Conservation (phyloP, 23 red algal species). For the Gracilaria vermiculophylla region DNA sequence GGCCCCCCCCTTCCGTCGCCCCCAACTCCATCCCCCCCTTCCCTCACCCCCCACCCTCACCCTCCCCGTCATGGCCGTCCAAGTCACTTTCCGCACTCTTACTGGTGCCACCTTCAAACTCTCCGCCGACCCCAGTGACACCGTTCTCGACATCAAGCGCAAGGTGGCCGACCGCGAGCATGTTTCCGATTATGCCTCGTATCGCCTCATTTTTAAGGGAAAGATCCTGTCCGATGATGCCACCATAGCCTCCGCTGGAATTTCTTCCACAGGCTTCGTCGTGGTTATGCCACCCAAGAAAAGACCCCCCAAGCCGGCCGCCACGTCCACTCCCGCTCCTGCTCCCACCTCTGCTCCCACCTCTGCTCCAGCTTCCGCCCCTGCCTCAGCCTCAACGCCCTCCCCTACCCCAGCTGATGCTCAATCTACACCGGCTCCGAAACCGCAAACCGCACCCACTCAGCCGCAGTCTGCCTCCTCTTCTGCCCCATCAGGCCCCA, state of each 20-base stretch:
- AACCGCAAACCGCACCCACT: neutral
- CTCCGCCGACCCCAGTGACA: constrained; percentile 48
- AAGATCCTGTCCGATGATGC: constrained; percentile 76
- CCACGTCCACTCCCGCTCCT: constrained; percentile 16
- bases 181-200: constrained; percentile 45
- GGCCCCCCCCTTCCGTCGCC: too few relatives aligned
- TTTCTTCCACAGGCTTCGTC: constrained; percentile 78
- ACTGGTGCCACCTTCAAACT: constrained; percentile 78
- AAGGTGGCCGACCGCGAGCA: constrained; percentile 68
- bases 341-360: constrained; percentile 7
- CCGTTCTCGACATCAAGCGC: constrained; percentile 61
- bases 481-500: neutral
- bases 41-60: neutral
- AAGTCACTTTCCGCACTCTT: constrained; percentile 87
- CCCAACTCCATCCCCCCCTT: neutral
- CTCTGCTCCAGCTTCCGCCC: neutral
- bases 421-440: constrained; percentile 1
- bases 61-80: constrained; percentile 9
- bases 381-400: neutral
- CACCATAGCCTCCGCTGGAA: constrained; percentile 57
- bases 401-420: neutral
- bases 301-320: constrained; percentile 14
- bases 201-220: constrained; percentile 84
- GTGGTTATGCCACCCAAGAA: constrained; percentile 95
- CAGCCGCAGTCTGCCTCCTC: neutral